Evolutionary conservation across 75 land plant species (phyloP), one percentile per base, ranked within the genome.

Genomic region (Pinus albicaulis): DNA sequence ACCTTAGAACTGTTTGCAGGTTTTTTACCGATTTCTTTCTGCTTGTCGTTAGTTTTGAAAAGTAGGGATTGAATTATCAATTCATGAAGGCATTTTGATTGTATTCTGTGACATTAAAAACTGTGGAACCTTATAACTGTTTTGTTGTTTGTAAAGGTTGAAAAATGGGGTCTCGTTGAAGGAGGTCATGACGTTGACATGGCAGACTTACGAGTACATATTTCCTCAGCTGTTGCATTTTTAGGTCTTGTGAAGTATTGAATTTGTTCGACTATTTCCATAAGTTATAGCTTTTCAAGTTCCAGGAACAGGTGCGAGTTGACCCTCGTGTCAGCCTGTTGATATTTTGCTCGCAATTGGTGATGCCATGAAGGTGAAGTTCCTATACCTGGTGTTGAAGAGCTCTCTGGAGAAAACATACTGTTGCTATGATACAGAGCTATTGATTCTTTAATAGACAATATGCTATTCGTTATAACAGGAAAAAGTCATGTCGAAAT

Each of bases 181-280:
- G 99, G 99, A 72, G 99, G 99, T 52, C 99, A 96, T 78, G 97
- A 96, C 84, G 81, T 96, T 71, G 99, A 96, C 81, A 82, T 94
- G 75, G 97, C 99, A 55, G 99, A 96, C 79, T 83, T 96, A 20
- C 85, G 75, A 68, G 98, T 92, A 13, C 90, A 92, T 63, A 80
- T 96, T 16, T 84, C 94, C 31, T 82, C 95, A 36, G 88, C 94
- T 74, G 80, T 83, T 74, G 92, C 90, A 3, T 90, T 96, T 82
- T 76, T 93, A 14, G 88, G 91, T 70, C 91, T 96, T 63, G 80
- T 88, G 31, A 59, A 82, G 73, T 76, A 52, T 31, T n/a, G 25
- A 65, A 26, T 66, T 19, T 56, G 53, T 44, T 48, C 19, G 20
- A 10, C 11, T 20, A 20, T 36, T 77, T 59, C 41, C 28, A 13